Evolutionary conservation across 2,329 filamentous ascomycete species (phyloP).

Genomic region (Scedosporium apiospermum): DNA sequence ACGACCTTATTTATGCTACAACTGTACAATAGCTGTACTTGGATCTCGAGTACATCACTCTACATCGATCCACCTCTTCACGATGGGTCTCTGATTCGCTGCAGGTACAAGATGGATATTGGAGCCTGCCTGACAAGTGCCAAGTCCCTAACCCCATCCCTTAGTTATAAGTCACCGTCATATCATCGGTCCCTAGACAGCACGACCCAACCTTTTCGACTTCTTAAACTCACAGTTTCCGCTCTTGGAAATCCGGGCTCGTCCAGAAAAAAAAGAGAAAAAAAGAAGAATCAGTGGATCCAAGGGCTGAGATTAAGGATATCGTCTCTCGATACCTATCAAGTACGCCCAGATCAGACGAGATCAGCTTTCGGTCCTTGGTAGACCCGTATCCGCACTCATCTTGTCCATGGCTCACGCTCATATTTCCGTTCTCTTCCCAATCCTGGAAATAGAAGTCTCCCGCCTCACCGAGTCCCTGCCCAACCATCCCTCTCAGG

Average conservation of each 20-base stretch:
- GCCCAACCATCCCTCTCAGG: neutral
- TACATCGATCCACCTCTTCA: neutral
- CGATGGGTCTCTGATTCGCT: neutral
- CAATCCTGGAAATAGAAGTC: neutral
- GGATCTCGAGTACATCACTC: slow-evolving; percentile 1
- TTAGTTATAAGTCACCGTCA: neutral
- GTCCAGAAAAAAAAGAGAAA: no score
- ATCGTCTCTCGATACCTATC: neutral
- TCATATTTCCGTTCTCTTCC: neutral
- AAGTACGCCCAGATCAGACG: neutral
- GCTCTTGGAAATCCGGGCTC: neutral
- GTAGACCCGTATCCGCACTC: neutral
- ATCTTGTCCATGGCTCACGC: neutral
- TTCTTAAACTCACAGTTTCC: neutral
- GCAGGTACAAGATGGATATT: neutral
- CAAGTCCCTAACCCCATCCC: neutral
- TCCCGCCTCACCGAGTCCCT: neutral
- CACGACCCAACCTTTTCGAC: neutral
- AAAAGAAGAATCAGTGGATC: neutral
- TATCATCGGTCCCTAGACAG: neutral
- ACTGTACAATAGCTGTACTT: neutral
- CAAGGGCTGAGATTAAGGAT: neutral
- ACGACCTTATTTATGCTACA: neutral
- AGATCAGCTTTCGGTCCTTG: neutral
- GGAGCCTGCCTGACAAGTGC: neutral